Conservation (phyloP, 345 rosid genomes). For the Brassica carinata region DNA sequence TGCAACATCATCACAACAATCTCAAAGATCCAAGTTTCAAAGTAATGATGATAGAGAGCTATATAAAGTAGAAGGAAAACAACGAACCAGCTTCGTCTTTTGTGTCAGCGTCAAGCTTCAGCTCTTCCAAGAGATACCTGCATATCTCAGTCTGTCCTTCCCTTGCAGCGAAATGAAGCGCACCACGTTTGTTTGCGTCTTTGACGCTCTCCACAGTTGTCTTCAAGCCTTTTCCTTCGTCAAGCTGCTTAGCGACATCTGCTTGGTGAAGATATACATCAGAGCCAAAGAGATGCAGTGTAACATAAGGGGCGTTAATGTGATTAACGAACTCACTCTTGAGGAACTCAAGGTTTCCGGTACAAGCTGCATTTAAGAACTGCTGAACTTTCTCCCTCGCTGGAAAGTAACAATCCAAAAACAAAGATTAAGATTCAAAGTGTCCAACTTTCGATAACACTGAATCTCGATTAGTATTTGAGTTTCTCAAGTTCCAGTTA, state of each 20-base stretch:
- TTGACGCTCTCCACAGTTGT: slow-evolving; percentile 74
- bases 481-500: background rate
- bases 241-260: slow-evolving; percentile 78
- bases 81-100: slow-evolving; percentile 83
- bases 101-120: slow-evolving; percentile 63
- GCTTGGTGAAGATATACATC: slow-evolving; percentile 21
- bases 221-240: slow-evolving; percentile 69
- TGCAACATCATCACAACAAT: slow-evolving; percentile 41
- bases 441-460: background rate
- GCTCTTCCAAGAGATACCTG: slow-evolving; percentile 78
- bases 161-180: slow-evolving; percentile 93
- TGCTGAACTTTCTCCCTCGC: slow-evolving; percentile 76
- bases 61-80: background rate
- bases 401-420: slow-evolving; percentile 33
- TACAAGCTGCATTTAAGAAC: slow-evolving; percentile 66
- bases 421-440: slow-evolving; percentile 5
- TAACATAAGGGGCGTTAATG: background rate
- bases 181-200: slow-evolving; percentile 94
- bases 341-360: slow-evolving; percentile 82
- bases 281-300: background rate
- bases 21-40: slow-evolving; percentile 14
- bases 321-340: slow-evolving; percentile 56
- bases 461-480: background rate
- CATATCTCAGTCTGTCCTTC: slow-evolving; percentile 86
- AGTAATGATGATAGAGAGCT: background rate